A percentile compares a stretch with the other conserved stretches of the same genome.
Evolutionary conservation across 2,329 filamentous ascomycete species (phyloP).

Genomic region (Aspergillus phoenicis): DNA sequence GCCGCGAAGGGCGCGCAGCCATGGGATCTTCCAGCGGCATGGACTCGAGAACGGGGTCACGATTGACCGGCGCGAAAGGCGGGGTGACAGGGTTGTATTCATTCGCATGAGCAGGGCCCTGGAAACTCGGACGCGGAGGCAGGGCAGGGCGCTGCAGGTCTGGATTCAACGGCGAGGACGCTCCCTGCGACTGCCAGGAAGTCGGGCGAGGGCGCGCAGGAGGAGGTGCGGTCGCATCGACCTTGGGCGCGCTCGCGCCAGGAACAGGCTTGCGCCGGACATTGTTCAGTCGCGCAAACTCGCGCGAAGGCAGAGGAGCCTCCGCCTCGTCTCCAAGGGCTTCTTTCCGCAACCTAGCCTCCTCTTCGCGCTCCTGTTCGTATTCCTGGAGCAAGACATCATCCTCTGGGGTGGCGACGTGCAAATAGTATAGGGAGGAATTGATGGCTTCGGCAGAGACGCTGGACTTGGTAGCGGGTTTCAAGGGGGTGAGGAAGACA

Average conservation of each 20-base stretch:
- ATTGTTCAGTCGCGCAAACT: slow-evolving; percentile 40
- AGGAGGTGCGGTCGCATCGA: slow-evolving; percentile 16
- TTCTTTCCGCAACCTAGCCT: slow-evolving; percentile 30
- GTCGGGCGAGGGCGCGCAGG: slow-evolving; percentile 16
- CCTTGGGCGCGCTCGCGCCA: slow-evolving; percentile 16
- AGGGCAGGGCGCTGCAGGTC: slow-evolving; percentile 19
- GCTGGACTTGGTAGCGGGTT: slow-evolving; percentile 78
- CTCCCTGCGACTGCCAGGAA: slow-evolving; percentile 23
- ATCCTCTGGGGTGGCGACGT: slow-evolving; percentile 69
- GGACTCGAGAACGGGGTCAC: slow-evolving; percentile 8
- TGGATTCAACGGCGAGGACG: slow-evolving; percentile 1
- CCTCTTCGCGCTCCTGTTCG: slow-evolving; percentile 40
- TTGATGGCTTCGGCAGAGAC: slow-evolving; percentile 86
- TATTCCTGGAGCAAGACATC: slow-evolving; percentile 44
- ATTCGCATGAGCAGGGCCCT: neutral
- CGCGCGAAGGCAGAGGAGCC: slow-evolving; percentile 26
- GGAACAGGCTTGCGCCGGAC: slow-evolving; percentile 44
- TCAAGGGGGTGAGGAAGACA: slow-evolving; percentile 87
- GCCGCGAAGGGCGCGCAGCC: slow-evolving; percentile 19
- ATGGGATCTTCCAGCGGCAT: neutral
- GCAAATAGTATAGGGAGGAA: slow-evolving; percentile 87
- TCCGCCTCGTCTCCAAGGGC: slow-evolving; percentile 24
- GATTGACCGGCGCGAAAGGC: slow-evolving; percentile 4
- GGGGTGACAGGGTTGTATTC: slow-evolving; percentile 2
- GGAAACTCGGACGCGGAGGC: slow-evolving; percentile 18